Evolutionary conservation across 192 early-diverging fungal genomes (phyloP).

Genomic region (Diversispora epigaea): DNA sequence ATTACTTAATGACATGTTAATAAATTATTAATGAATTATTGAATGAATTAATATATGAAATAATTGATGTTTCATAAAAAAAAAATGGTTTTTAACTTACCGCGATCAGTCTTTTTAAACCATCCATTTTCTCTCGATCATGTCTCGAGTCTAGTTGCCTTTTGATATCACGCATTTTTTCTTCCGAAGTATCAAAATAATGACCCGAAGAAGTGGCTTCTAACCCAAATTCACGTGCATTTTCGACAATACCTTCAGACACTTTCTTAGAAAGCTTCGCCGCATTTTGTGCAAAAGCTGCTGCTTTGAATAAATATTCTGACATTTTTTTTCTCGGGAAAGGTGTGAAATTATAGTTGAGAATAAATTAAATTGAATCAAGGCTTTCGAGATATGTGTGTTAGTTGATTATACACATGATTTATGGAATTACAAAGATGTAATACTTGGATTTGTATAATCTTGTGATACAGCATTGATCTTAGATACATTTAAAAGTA

Average conservation of each 20-base stretch:
- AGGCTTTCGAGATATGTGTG: no score
- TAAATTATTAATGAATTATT: not conserved
- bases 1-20: no score
- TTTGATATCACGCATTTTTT: conserved; percentile 73
- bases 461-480: no score
- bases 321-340: not conserved
- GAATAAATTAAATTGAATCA: no score
- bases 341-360: no score
- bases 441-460: no score
- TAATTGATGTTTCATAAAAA: not conserved
- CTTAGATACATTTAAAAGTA: no score
- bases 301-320: conserved; percentile 31
- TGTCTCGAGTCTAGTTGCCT: conserved; percentile 75
- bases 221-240: conserved; percentile 83
- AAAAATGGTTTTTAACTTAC: conserved; percentile 42
- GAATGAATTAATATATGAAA: not conserved
- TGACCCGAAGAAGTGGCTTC: conserved; percentile 66
- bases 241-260: conserved; percentile 83
- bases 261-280: conserved; percentile 76
- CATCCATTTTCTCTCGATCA: conserved; percentile 92
- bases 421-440: no score
- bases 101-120: conserved; percentile 87
- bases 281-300: conserved; percentile 52
- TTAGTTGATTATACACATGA: no score
- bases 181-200: conserved; percentile 90